Base-by-base conservation (phyloP, 2,329 filamentous ascomycete species). In the Fulvia fulva region DNA sequence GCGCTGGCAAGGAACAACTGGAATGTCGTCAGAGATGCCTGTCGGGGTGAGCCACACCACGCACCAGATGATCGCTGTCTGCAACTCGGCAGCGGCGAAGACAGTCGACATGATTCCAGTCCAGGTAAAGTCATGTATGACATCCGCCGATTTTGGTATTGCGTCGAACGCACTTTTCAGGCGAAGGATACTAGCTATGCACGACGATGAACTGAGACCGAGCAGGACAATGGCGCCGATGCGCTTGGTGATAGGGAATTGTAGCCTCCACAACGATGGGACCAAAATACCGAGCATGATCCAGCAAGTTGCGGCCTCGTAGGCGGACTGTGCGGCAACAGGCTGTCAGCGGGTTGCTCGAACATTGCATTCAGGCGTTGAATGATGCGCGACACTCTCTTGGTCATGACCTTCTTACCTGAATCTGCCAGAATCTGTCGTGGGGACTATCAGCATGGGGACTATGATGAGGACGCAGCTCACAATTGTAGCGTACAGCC, bases 171-270 rank as follows among this genome's bases (percentile, higher is more conserved):
- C 34, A 23, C 28, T 51, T 16, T 58, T 55, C 57, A 55, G 26
- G 22, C 52, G 52, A 12, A 55, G 30, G 25, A 55, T 34, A 26
- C 52, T 55, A 16, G 52, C 41, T 14, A 55, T 46, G 52, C 52
- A 59, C 7, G 45, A 59, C 19, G 57, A 55, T n/a, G 57, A 55
- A 41, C 58, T 60, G 21, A 60, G 19, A n/a, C 58, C 54, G 11
- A 60, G 46, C 11, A 60, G 25, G 21, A 57, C n/a, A 9, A 60
- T 57, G 23, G 54, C 51, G 28, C 58, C 58, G 25, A 60, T 30
- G 7, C 55, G 51, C 37, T 56, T 26, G n/a, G 30, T 19, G 16
- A 4, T 34, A 8, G 58, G 41, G 19, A 57, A 21, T 4, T 55
- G 58, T 5, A 60, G 45, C 16, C 30, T 54, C 58, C 58, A 60